Evolutionary conservation across 2,329 filamentous ascomycete genomes (phyloP), one percentile per base, ranked within the genome.

Genomic region (Colletotrichum nymphaeae): DNA sequence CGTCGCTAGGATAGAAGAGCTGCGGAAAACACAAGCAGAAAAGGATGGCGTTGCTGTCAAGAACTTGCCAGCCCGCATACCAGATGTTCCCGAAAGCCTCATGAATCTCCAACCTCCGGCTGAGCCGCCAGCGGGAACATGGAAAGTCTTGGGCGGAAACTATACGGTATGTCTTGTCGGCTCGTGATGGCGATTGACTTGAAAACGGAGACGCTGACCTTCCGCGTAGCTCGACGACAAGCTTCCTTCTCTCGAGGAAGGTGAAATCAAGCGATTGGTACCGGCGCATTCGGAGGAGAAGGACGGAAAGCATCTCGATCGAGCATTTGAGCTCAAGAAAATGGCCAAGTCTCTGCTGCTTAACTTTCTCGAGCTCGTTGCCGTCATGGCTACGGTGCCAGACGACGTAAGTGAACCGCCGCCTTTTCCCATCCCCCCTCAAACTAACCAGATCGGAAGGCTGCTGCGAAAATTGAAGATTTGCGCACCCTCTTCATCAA

Each of bases 401-500:
- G 86, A 88, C 56, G 85, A 85, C 62, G 87, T 88, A 80, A 22
- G 79, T 77, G 19, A 62, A 28, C 26, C 30, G 24, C 42, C 24
- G 12, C 56, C 2, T 58, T n/a, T 11, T 8, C 24, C 63, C 12
- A 19, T 12, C 26, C 5, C 30, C 24, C n/a, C 26, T 12, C 46
- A 62, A 22, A 30, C 26, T 28, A 1, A 2, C 4, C 16, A 35
- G 8, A 22, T 4, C 42, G 77, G 30, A 32, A 93, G 80, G 93
- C 91, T 64, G 86, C 89, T 30, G 88, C 91, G 55, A 97, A 97
- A 80, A 88, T 96, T 58, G 87, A 91, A 57, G 93, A 98, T 81
- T 84, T 99, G 37, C 89, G 93, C 78, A 95, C 93, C 19, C 85
- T 98, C 32, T 93, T 97, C 75, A 92, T 96, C 81, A 98, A 98